Percentiles rank a stretch among this genome's conserved stretches.
Conservation (phyloP, 148 eudicot genomes). For the Polygonum aviculare region DNA sequence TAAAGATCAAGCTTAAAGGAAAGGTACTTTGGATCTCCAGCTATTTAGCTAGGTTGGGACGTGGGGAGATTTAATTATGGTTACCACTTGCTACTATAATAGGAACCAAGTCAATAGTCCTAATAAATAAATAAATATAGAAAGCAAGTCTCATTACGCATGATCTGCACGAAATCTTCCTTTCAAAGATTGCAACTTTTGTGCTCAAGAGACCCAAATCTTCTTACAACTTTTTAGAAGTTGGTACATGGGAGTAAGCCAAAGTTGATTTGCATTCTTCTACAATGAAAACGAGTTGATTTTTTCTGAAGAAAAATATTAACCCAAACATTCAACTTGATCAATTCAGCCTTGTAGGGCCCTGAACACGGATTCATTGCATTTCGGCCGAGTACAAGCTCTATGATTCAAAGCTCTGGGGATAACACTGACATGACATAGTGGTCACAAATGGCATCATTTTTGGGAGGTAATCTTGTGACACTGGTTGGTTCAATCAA, state of each 20-base stretch:
- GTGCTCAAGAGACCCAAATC: background rate
- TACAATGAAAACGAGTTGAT: background rate
- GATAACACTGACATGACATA: too few species aligned
- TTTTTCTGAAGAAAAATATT: too few species aligned
- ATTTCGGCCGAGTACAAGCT: too few species aligned
- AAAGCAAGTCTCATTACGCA: background rate
- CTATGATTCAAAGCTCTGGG: too few species aligned
- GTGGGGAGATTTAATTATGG: background rate
- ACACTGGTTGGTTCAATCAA: too few species aligned
- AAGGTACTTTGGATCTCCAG: constrained; percentile 4
- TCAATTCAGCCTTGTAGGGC: background rate
- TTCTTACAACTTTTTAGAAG: background rate
- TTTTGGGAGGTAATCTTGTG: too few species aligned
- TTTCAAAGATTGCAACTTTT: constrained; percentile 1
- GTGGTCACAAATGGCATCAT: too few species aligned
- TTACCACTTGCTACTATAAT: constrained; percentile 1
- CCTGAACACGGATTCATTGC: too few species aligned
- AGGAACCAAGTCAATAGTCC: background rate
- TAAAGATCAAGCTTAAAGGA: background rate
- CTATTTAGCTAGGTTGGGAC: constrained; percentile 5
- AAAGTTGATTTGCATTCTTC: background rate
- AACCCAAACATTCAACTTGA: background rate
- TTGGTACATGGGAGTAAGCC: background rate
- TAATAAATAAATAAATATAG: background rate
- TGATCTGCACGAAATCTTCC: background rate